phyloP scores from a whole-genome alignment of 1,284 basidiomycete genomes.

The Cryptococcus hybrid region DNA sequence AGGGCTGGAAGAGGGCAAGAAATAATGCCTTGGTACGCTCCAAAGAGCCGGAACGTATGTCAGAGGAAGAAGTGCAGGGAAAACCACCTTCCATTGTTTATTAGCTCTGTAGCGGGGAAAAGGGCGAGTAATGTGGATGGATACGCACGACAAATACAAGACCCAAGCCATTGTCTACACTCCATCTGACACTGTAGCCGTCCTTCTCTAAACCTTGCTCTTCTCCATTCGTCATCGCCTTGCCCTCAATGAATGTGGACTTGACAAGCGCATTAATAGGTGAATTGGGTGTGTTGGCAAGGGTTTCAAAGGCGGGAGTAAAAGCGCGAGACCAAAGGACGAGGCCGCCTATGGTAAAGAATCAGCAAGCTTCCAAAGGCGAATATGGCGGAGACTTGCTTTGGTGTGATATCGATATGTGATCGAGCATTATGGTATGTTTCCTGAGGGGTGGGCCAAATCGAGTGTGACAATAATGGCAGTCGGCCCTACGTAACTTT shows the following conservation, averaged over 20 bases:
- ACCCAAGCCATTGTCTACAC: constrained; percentile 86
- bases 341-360: constrained; percentile 64
- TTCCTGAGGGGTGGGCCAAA: background rate
- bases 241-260: constrained; percentile 82
- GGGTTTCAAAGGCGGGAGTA: constrained; percentile 74
- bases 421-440: constrained; percentile 66
- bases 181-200: constrained; percentile 88
- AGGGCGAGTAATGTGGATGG: background rate
- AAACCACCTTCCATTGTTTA: constrained; percentile 68
- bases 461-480: too few species aligned
- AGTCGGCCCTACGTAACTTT: too few species aligned
- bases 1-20: constrained; percentile 77
- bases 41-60: constrained; percentile 85
- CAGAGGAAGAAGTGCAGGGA: constrained; percentile 90
- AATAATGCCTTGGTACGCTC: constrained; percentile 76
- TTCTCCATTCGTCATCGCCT: constrained; percentile 29
- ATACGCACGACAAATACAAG: constrained; percentile 85
- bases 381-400: constrained; percentile 52
- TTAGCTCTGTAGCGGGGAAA: constrained; percentile 64
- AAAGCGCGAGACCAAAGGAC: constrained; percentile 92
- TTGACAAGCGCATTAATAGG: constrained; percentile 87
- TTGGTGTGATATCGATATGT: constrained; percentile 86
- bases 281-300: constrained; percentile 72
- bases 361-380: background rate
- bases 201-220: constrained; percentile 86